Evolutionary conservation across 2,329 filamentous ascomycete genomes (phyloP).

Genomic region (Fusarium nurragi): DNA sequence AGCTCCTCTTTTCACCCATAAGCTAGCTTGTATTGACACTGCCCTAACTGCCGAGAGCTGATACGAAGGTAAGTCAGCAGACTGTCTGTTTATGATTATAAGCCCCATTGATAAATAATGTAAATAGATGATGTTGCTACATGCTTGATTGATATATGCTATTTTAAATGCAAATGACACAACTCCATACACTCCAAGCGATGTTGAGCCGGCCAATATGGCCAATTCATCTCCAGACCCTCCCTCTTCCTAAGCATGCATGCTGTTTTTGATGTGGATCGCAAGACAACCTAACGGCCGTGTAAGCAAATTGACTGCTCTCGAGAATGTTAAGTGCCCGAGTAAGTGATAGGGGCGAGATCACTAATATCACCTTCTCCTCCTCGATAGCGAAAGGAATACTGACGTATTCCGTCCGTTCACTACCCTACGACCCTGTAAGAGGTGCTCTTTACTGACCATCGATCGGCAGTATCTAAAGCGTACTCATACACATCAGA

Average conservation of each 20-base stretch:
- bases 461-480: background rate
- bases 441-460: background rate
- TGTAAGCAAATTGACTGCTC: constrained; percentile 29
- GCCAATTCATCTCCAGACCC: constrained; percentile 12
- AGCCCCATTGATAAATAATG: background rate
- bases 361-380: constrained; percentile 15
- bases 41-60: background rate
- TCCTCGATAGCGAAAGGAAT: background rate
- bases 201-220: constrained; percentile 12
- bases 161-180: constrained; percentile 17
- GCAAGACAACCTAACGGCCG: constrained; percentile 15
- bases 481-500: background rate
- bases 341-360: constrained; percentile 22
- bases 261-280: constrained; percentile 27
- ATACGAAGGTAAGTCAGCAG: background rate
- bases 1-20: background rate
- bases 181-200: constrained; percentile 29
- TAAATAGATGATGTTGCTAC: constrained; percentile 18
- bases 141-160: constrained; percentile 29
- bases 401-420: background rate
- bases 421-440: background rate
- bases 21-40: background rate
- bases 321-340: constrained; percentile 25
- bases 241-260: constrained; percentile 21
- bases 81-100: background rate